Percentiles rank a stretch among this genome's conserved stretches.
These are phyloP conservation scores for Jackrogersella minutella DNA, from an alignment of 495 filamentous ascomycete genomes.

Conservation along the genomic window DNA sequence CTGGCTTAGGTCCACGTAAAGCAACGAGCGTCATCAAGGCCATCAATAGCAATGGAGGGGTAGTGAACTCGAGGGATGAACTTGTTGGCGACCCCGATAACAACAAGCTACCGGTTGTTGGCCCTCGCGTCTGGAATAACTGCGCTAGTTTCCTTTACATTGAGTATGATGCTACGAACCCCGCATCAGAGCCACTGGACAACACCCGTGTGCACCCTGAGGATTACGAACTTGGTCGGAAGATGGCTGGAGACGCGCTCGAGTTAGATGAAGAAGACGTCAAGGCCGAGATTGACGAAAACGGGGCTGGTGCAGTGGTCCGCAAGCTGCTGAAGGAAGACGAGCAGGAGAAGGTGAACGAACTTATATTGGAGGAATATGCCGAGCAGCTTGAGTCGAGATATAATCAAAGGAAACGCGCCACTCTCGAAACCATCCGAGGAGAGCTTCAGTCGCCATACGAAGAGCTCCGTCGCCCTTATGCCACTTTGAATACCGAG, in stretches of 20 bases:
- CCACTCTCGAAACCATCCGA: conserved; percentile 94
- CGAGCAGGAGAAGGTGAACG: conserved; percentile 92
- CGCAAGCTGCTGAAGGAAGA: conserved; percentile 91
- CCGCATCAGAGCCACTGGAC: conserved; percentile 87
- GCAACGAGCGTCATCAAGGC: conserved; percentile 86
- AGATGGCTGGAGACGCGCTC: conserved; percentile 97
- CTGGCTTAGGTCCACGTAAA: conserved; percentile 92
- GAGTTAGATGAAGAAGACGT: conserved; percentile 98
- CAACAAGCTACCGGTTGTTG: conserved; percentile 78
- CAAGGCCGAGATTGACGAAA: conserved; percentile 89
- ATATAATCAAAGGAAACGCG: conserved; percentile 91
- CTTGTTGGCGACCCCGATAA: conserved; percentile 85
- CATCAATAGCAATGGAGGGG: conserved; percentile 86
- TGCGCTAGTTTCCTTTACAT: conserved; percentile 94
- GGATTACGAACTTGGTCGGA: conserved; percentile 95
- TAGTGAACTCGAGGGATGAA: conserved; percentile 81
- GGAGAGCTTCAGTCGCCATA: conserved; percentile 92
- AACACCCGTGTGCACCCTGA: conserved; percentile 97
- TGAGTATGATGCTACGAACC: conserved; percentile 79
- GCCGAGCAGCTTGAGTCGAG: conserved; percentile 94
- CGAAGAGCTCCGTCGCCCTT: conserved; percentile 89
- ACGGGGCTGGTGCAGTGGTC: conserved; percentile 86
- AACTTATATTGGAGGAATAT: conserved; percentile 94
- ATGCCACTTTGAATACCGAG: conserved; percentile 71
- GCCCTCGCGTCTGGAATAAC: conserved; percentile 91